Percentiles rank a stretch among this genome's conserved stretches.
These are phyloP conservation scores for Coprinopsis sp. DNA, from an alignment of 768 basidiomycete genomes.

Conservation along the genomic window DNA sequence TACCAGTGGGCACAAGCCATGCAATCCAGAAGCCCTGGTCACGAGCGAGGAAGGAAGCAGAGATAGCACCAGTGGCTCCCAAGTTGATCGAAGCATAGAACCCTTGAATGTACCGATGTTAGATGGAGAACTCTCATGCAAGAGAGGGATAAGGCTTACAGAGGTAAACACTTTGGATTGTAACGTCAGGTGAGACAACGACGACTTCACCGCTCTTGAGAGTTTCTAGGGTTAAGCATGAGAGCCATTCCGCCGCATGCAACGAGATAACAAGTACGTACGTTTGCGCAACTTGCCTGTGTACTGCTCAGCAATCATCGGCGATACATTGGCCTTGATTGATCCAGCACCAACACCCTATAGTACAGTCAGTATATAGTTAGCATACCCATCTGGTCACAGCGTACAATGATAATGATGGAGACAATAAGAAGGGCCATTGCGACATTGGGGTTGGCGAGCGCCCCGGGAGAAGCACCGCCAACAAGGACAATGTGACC, in stretches of 20 bases:
- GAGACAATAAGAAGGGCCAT: constrained; percentile 41
- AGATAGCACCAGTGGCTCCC: constrained; percentile 44
- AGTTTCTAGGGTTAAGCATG: constrained; percentile 23
- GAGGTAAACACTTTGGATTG: constrained; percentile 47
- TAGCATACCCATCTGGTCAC: too few relatives aligned
- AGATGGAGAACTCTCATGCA: neutral
- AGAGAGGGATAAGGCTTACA: constrained; percentile 23
- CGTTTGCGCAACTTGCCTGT: constrained; percentile 42
- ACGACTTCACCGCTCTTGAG: constrained; percentile 47
- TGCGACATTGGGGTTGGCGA: constrained; percentile 34
- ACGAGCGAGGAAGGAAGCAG: constrained; percentile 48
- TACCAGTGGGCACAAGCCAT: constrained; percentile 43
- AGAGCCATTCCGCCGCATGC: neutral
- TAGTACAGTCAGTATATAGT: neutral
- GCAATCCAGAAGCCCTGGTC: constrained; percentile 50
- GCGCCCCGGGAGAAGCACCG: constrained; percentile 36
- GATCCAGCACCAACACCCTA: constrained; percentile 27
- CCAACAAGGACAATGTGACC: constrained; percentile 46
- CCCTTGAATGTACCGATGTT: constrained; percentile 15
- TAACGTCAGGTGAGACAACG: constrained; percentile 48
- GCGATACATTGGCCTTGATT: constrained; percentile 54
- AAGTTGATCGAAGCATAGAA: constrained; percentile 45
- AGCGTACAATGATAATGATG: constrained; percentile 39
- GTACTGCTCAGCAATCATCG: constrained; percentile 59
- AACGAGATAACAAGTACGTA: constrained; percentile 7